Evolutionary conservation across 2,329 filamentous ascomycete species (phyloP).

Genomic region (Aspergillus jensenii): DNA sequence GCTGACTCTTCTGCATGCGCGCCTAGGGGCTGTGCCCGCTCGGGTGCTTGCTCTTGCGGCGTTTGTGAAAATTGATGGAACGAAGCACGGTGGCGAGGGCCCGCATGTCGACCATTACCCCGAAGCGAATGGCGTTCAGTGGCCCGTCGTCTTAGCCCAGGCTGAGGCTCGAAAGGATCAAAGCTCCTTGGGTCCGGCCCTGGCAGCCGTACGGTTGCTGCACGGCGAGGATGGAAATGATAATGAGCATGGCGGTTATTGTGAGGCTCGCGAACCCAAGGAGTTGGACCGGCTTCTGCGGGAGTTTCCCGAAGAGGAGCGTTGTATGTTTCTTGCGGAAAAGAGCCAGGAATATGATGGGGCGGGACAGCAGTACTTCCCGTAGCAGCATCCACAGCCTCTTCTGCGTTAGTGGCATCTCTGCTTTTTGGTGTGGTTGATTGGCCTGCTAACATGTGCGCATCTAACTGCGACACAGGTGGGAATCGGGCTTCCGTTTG

Average conservation of each 20-base stretch:
- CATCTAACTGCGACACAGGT: conserved; percentile 40
- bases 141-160: conserved; percentile 26
- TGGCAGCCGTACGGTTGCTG: conserved; percentile 5
- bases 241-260: background rate
- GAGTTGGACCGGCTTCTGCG: background rate
- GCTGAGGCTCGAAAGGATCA: conserved; percentile 19
- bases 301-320: background rate
- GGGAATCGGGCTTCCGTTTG: conserved; percentile 33
- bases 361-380: background rate
- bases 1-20: background rate
- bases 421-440: background rate
- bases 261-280: background rate
- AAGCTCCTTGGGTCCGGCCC: conserved; percentile 2
- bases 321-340: conserved; percentile 13
- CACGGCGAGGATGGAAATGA: conserved; percentile 1
- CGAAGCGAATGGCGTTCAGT: conserved; percentile 27
- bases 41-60: background rate
- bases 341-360: conserved; percentile 11
- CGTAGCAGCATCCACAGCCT: background rate
- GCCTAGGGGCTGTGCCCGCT: background rate
- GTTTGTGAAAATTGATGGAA: background rate
- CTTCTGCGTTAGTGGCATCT: background rate
- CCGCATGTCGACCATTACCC: background rate
- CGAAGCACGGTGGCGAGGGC: conserved; percentile 2
- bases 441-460: conserved; percentile 26